Evolutionary conservation across 768 basidiomycete genomes (phyloP), one percentile per base, ranked within the genome.

Genomic region (Termitomyces sp.): DNA sequence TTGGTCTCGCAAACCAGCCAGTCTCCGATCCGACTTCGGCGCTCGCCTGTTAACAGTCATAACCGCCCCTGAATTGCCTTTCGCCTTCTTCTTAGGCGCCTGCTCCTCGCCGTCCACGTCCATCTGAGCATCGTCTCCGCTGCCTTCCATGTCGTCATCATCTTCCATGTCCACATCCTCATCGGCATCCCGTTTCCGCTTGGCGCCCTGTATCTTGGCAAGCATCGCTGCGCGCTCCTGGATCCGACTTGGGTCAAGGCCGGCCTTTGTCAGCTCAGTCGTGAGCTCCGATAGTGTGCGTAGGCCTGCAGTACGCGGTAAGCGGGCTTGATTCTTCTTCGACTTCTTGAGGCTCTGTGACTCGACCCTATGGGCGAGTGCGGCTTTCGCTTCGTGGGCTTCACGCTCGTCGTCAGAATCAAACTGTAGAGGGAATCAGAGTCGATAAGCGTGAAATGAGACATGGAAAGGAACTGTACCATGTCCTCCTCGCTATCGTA

Each of bases 401-500:
- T 94, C 90, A 19, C 89, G 82, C 68, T 93, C 91, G 66, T 96
- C 91, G 59, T 91, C 91, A 2, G 81, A 82, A 65, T 80, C 76
- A 65, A 74, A 82, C 85, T 77, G 77, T 77, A 42, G 3, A 45
- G 5, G n/a, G 31, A 19, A 9, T 2, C 44, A 46, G 14, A 41
- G 51, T 54, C 31, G 56, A 54, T 23, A 46, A 32, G n/a, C n/a
- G 37, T 40, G 17, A 27, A 32, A 14, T 21, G 12, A 5, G 53
- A 41, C 25, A 14, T 12, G 27, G 27, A 21, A 31, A n/a, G 3
- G 42, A 40, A 25, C 71, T 82, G 57, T 67, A 92, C 92, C 68
- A 92, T 89, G 53, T 95, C 90, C 57, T 88, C 89, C 37, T 94
- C 96, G 53, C 79, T 84, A 35, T 93, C 92, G 71, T 98, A 99